phyloP scores from a whole-genome alignment of 2,329 filamentous ascomycete species.

The Penicillium fuscoglaucum region DNA sequence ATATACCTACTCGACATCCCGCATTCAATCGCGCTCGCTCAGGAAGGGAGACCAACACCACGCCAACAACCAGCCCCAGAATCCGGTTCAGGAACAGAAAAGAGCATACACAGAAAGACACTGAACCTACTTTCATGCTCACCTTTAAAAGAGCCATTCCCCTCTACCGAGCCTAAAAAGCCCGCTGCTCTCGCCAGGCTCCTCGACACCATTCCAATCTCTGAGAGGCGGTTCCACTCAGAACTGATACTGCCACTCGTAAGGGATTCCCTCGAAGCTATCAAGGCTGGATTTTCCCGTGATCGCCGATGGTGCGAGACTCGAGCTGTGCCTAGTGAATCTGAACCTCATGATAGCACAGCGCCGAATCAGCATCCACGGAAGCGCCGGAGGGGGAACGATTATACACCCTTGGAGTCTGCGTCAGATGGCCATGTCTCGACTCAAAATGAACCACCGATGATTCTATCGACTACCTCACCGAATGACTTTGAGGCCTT shows the following conservation, averaged over 20 bases:
- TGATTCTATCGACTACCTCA: constrained; percentile 35
- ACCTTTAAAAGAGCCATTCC: constrained; percentile 51
- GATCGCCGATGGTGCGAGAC: constrained; percentile 37
- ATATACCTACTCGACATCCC: constrained; percentile 60
- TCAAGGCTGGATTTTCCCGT: constrained; percentile 22
- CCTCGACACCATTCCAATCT: constrained; percentile 34
- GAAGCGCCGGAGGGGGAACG: neutral
- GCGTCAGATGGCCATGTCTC: neutral
- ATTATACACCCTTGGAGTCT: neutral
- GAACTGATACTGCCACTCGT: constrained; percentile 36
- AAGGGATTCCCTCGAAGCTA: constrained; percentile 38
- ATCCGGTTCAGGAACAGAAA: neutral
- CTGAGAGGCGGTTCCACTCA: constrained; percentile 35
- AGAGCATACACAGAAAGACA: neutral
- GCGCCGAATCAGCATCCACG: neutral
- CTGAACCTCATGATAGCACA: neutral
- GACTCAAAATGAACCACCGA: constrained; percentile 23
- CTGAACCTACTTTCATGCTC: constrained; percentile 46
- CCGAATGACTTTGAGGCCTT: constrained; percentile 33
- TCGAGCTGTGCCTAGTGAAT: constrained; percentile 16
- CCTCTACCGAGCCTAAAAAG: constrained; percentile 53
- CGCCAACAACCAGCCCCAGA: neutral
- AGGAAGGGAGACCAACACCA: constrained; percentile 45
- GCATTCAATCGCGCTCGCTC: constrained; percentile 56
- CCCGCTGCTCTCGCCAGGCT: constrained; percentile 45